Conservation (phyloP, 352 stramenopile genomes). For the Pilasporangium apinafurcum region DNA sequence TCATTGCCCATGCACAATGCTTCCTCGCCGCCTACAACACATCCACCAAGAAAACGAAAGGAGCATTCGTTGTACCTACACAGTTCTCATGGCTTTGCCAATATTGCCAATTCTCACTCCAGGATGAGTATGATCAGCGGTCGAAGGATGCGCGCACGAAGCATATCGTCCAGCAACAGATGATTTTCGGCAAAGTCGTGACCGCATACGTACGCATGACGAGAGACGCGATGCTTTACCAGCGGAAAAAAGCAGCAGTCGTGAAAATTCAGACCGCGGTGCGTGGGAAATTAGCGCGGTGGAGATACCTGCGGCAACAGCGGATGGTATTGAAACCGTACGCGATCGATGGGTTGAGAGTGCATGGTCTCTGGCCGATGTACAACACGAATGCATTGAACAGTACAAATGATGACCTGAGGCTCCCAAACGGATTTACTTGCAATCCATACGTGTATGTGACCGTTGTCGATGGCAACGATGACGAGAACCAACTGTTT, state of each 20-base stretch:
- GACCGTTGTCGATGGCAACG: constrained; percentile 53
- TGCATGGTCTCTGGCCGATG: constrained; percentile 11
- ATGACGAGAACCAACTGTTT: constrained; percentile 61
- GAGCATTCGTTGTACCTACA: constrained; percentile 46
- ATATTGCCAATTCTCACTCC: constrained; percentile 38
- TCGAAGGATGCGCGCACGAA: constrained; percentile 25
- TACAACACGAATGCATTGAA: background rate
- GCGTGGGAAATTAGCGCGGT: constrained; percentile 41
- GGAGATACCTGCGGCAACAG: constrained; percentile 34
- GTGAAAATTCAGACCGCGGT: constrained; percentile 49
- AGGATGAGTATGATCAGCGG: constrained; percentile 52
- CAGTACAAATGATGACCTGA: constrained; percentile 27
- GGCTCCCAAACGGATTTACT: constrained; percentile 60
- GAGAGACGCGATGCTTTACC: constrained; percentile 44
- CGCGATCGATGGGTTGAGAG: constrained; percentile 27
- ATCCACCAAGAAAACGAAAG: constrained; percentile 28
- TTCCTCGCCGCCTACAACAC: constrained; percentile 35
- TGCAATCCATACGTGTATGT: constrained; percentile 75
- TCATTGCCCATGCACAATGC: constrained; percentile 54
- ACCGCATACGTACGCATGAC: constrained; percentile 67
- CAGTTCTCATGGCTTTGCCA: constrained; percentile 54
- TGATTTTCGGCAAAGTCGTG: constrained; percentile 43
- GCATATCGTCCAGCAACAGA: constrained; percentile 37
- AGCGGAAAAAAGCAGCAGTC: constrained; percentile 49
- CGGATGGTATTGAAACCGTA: constrained; percentile 56